A percentile compares a stretch with the other conserved stretches of the same genome.
Conservation (phyloP, 2,329 filamentous ascomycete species). For the Neofusicoccum ribis region DNA sequence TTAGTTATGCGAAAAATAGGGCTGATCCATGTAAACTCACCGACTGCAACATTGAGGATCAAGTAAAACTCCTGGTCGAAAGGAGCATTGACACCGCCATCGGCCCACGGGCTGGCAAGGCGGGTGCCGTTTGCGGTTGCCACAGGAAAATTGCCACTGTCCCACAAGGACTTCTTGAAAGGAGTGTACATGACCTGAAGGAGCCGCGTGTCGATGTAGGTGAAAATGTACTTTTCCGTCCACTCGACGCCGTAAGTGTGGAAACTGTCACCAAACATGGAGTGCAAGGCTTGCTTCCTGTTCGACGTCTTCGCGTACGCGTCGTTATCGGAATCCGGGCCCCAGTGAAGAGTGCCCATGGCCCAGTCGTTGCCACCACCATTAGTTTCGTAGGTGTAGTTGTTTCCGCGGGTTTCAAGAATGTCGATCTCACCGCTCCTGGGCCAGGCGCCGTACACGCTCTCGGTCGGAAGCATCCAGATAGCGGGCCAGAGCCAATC, state of each 20-base stretch:
- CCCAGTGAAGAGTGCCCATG: slow-evolving; percentile 53
- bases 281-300: slow-evolving; percentile 18
- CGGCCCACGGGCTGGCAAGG: slow-evolving; percentile 39
- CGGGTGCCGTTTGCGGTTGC: slow-evolving; percentile 36
- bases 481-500: slow-evolving; percentile 50
- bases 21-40: neutral
- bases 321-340: slow-evolving; percentile 30
- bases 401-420: slow-evolving; percentile 52
- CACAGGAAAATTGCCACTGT: slow-evolving; percentile 39
- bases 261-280: slow-evolving; percentile 41
- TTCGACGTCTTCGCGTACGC: slow-evolving; percentile 32
- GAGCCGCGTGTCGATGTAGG: slow-evolving; percentile 47
- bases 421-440: slow-evolving; percentile 57
- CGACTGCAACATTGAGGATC: slow-evolving; percentile 43
- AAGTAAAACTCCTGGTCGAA: slow-evolving; percentile 46
- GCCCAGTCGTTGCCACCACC: slow-evolving; percentile 46
- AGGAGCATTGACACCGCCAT: slow-evolving; percentile 36
- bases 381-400: slow-evolving; percentile 33
- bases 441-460: slow-evolving; percentile 48
- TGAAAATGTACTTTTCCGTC: slow-evolving; percentile 55
- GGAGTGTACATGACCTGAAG: slow-evolving; percentile 23
- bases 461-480: slow-evolving; percentile 23
- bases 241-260: slow-evolving; percentile 58
- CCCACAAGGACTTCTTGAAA: slow-evolving; percentile 34
- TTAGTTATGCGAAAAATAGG: neutral